A percentile compares a stretch with the other conserved stretches of the same genome.
Evolutionary conservation across 2,329 filamentous ascomycete species (phyloP).

Genomic region (Ophioceras dolichostomum): DNA sequence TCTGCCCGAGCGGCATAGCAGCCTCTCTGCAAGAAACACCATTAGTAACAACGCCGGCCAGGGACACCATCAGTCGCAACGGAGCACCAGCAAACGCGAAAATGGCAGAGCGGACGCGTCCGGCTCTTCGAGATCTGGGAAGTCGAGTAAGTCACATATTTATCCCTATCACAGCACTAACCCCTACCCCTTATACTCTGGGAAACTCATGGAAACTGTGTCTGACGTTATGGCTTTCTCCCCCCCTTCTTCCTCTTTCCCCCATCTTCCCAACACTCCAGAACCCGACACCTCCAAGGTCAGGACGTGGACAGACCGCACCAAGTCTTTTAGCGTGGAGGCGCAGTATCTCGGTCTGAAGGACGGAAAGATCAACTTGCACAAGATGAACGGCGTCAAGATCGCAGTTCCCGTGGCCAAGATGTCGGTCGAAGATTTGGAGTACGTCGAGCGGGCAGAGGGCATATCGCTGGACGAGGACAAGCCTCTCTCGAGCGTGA

Average conservation of each 20-base stretch:
- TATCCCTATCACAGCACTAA: neutral
- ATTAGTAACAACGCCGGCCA: slow-evolving; percentile 50
- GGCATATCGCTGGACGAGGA: slow-evolving; percentile 87
- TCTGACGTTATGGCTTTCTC: neutral
- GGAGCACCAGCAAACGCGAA: slow-evolving; percentile 46
- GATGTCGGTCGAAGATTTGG: slow-evolving; percentile 90
- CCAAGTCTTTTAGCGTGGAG: slow-evolving; percentile 93
- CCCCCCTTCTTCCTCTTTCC: neutral
- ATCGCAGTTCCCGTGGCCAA: slow-evolving; percentile 92
- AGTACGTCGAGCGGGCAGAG: slow-evolving; percentile 85
- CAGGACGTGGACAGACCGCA: slow-evolving; percentile 88
- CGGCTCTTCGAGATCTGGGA: slow-evolving; percentile 42
- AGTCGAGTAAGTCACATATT: slow-evolving; percentile 33
- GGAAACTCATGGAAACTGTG: slow-evolving; percentile 5
- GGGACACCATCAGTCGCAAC: too few species aligned
- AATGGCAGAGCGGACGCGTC: slow-evolving; percentile 46
- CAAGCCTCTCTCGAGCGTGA: slow-evolving; percentile 81
- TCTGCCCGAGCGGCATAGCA: slow-evolving; percentile 70
- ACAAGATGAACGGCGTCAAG: slow-evolving; percentile 96
- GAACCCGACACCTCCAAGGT: slow-evolving; percentile 76
- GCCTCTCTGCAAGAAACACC: slow-evolving; percentile 52
- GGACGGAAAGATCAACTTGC: slow-evolving; percentile 93
- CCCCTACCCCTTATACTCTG: neutral
- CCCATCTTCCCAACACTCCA: slow-evolving; percentile 19
- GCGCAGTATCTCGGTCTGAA: slow-evolving; percentile 90